These are phyloP conservation scores for Cryptococcus maquisensis DNA, from an alignment of 1,284 basidiomycete species.

Conservation along the genomic window DNA sequence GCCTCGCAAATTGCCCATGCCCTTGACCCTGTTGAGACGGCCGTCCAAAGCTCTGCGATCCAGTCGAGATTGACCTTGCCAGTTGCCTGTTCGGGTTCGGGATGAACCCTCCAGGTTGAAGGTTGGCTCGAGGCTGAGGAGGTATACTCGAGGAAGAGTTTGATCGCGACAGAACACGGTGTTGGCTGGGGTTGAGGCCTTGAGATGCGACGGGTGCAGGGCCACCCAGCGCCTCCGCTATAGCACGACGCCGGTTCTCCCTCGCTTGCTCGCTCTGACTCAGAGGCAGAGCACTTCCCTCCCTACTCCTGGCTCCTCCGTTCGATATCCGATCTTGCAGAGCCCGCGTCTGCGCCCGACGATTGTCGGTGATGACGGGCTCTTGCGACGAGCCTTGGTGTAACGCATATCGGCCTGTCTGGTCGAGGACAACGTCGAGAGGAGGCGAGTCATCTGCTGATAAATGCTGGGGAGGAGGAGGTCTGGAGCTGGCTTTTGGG, in stretches of 20 bases:
- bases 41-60: constrained; percentile 4
- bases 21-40: background rate
- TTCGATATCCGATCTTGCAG: constrained; percentile 13
- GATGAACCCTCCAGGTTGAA: background rate
- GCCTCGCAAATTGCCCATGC: background rate
- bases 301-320: background rate
- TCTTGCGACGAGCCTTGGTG: background rate
- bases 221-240: constrained; percentile 7
- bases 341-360: constrained; percentile 9
- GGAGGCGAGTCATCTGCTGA: constrained; percentile 13
- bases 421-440: constrained; percentile 28
- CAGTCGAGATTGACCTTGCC: background rate
- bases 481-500: no score
- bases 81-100: background rate
- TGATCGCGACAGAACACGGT: constrained; percentile 6
- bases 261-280: background rate
- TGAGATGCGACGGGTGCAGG: background rate
- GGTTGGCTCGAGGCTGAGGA: background rate
- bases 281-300: background rate
- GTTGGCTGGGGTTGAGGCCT: background rate
- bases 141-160: constrained; percentile 8
- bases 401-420: constrained; percentile 28
- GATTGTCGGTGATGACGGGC: constrained; percentile 26
- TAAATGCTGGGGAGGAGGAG: no score
- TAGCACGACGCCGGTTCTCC: constrained; percentile 11